Base-by-base conservation (phyloP, 108 stramenopile species). In the Cyclotella baltica region DNA sequence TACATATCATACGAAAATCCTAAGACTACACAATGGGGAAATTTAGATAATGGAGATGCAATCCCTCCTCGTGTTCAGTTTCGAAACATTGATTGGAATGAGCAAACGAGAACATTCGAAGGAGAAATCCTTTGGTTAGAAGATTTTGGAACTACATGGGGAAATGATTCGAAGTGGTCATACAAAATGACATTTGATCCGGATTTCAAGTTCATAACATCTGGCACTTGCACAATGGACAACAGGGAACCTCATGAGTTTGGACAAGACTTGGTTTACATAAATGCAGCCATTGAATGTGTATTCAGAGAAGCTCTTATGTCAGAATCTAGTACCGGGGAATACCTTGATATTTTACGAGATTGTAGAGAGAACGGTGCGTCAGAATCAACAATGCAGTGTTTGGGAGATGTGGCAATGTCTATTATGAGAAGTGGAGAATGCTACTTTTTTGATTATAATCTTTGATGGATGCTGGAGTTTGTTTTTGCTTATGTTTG, bases 1-100 rank as follows among this genome's bases (percentile, higher is more conserved):
- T 91, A 91, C 53, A 93, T 93, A 63, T 88, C 86, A 25, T 93
- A 93, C 62, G 92, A 93, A 63, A 82, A 88, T 66, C 80, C 83
- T 4, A 27, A 33, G 47, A 84, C 84, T 5, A 43, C 61, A 11
- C 37, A 78, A 23, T 93, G 92, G 92, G 88, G 88, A 20, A 48
- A 85, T 20, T 70, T 93, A 43, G 92, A 93, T 71, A 83, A 90
- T 75, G 92, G 90, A 20, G 66, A 72, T 37, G 57, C 87, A 0
- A 63, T 93, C 53, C 92, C 92, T 11, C 18, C 81, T 28, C 80
- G 79, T 28, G 86, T 86, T 38, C 72, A 66, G 4, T 93, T 93
- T 64, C 80, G 59, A 8, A 78, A 90, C 27, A 75, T 83, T 30
- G 61, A 72, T 18, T 89, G 78, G 73, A 83, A 90, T 47, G 43